A percentile compares a stretch with the other conserved stretches of the same genome.
Conservation (phyloP, 441 rosid species). For the Populus hybrid region DNA sequence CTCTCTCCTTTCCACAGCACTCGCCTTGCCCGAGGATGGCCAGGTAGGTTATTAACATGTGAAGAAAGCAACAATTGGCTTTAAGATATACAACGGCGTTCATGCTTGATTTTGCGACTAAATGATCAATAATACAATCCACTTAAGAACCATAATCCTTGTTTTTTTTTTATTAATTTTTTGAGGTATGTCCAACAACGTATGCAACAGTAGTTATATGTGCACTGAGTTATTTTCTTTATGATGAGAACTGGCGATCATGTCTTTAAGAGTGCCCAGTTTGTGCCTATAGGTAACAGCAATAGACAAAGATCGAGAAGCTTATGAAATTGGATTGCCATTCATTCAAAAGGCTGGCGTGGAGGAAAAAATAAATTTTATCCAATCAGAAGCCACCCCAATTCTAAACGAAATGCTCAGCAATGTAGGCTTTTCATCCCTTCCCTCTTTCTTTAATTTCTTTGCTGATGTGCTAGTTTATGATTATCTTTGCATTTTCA, state of each 20-base stretch:
- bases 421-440: slow-evolving; percentile 1
- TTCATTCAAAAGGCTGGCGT: slow-evolving; percentile 34
- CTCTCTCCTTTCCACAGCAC: slow-evolving; percentile 52
- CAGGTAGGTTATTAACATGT: slow-evolving; percentile 30
- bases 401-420: slow-evolving; percentile 11
- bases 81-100: too few species aligned
- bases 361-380: slow-evolving; percentile 32
- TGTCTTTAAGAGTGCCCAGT: too few species aligned
- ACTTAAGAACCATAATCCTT: too few species aligned
- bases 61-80: slow-evolving; percentile 5
- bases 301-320: slow-evolving; percentile 34
- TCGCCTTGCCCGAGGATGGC: slow-evolving; percentile 34
- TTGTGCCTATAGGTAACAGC: slow-evolving; percentile 36
- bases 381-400: slow-evolving; percentile 22
- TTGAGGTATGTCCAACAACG: too few species aligned
- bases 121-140: too few species aligned
- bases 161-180: too few species aligned
- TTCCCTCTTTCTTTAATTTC: too few species aligned
- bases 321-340: slow-evolving; percentile 33
- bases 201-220: too few species aligned
- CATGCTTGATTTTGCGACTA: too few species aligned
- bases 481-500: not conserved
- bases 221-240: too few species aligned
- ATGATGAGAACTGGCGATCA: too few species aligned
- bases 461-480: not conserved